Evolutionary conservation across 2,329 filamentous ascomycete species (phyloP).

Genomic region (Tolypocladium cylindrosporum): DNA sequence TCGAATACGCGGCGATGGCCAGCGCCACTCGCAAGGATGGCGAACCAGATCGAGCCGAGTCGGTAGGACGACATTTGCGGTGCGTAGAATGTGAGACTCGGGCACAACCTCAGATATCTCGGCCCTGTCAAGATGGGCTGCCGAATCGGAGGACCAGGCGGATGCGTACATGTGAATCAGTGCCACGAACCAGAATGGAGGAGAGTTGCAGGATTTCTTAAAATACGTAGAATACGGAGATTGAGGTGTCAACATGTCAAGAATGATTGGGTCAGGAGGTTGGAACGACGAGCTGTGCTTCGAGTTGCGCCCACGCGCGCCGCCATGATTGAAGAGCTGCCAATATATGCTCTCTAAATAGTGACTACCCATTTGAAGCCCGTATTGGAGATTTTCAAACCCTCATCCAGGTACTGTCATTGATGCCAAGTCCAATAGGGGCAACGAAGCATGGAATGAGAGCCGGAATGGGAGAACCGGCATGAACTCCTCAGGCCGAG

Average conservation of each 20-base stretch:
- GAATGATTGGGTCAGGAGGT: not conserved
- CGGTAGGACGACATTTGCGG: not conserved
- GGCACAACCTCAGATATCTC: not conserved
- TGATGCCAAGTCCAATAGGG: too few relatives aligned
- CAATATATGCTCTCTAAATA: too few relatives aligned
- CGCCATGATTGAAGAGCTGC: too few relatives aligned
- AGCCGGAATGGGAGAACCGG: too few relatives aligned
- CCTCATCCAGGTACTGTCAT: too few relatives aligned
- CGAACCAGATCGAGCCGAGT: conserved; percentile 7
- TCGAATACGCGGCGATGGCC: not conserved
- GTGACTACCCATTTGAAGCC: too few relatives aligned
- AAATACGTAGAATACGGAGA: too few relatives aligned
- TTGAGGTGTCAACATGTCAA: not conserved
- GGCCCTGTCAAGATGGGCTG: not conserved
- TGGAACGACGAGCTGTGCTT: too few relatives aligned
- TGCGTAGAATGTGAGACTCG: not conserved
- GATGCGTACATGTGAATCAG: not conserved
- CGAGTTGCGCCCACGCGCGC: too few relatives aligned
- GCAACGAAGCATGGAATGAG: too few relatives aligned
- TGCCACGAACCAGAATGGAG: not conserved
- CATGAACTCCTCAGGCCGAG: too few relatives aligned
- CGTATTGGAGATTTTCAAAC: too few relatives aligned
- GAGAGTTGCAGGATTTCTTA: not conserved
- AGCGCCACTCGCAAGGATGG: conserved; percentile 10
- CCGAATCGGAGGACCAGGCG: not conserved